Conservation (phyloP, 805 yeast species). For the Lachancea mirantina region DNA sequence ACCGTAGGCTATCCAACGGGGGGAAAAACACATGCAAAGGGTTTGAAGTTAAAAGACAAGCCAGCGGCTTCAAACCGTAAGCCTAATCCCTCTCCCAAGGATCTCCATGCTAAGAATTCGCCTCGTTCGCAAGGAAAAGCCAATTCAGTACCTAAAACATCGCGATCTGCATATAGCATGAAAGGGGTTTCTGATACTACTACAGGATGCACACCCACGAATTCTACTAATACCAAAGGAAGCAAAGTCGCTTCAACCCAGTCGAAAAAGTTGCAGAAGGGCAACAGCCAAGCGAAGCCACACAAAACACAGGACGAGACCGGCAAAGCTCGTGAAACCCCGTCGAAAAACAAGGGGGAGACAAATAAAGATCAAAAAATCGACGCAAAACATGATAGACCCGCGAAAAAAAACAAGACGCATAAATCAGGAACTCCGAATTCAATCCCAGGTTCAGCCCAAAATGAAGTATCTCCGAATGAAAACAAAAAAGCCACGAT, state of each 20-base stretch:
- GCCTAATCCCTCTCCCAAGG: no score
- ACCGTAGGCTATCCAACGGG: no score
- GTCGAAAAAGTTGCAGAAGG: no score
- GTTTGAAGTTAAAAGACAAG: background rate
- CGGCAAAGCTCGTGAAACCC: background rate
- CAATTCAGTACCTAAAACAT: no score
- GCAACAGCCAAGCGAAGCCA: background rate
- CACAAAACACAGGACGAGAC: background rate
- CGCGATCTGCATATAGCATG: background rate
- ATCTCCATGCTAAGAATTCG: no score
- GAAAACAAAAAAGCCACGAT: background rate
- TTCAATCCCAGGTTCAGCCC: background rate
- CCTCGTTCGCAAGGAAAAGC: background rate
- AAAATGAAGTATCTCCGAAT: background rate
- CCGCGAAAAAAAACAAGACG: background rate
- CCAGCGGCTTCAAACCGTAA: background rate
- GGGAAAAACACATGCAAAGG: background rate
- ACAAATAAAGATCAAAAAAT: background rate
- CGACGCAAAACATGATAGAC: background rate
- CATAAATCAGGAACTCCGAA: conserved; percentile 1
- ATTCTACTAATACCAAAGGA: no score
- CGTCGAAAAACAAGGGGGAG: background rate
- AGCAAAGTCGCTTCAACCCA: no score
- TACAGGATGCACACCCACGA: no score
- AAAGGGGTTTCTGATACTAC: no score